phyloP scores from a whole-genome alignment of 2,329 filamentous ascomycete genomes.

The Venturia carpophila region DNA sequence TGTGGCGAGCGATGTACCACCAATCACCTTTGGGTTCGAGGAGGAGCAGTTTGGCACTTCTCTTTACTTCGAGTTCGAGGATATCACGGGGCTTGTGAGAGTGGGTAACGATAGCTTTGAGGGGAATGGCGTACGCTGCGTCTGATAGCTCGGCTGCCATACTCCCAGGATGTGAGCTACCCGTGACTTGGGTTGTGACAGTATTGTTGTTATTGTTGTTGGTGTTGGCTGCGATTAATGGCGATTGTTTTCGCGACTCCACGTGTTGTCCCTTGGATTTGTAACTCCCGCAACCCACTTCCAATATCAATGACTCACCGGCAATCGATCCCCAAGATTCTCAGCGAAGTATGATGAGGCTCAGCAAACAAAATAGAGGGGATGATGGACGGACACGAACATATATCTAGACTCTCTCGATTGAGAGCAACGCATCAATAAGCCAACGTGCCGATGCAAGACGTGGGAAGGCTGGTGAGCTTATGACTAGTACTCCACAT shows the following conservation, averaged over 20 bases:
- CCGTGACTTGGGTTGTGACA: background rate
- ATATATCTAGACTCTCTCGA: no score
- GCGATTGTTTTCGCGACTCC: background rate
- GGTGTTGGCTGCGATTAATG: background rate
- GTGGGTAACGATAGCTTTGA: background rate
- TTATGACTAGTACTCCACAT: background rate
- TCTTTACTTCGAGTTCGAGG: constrained; percentile 14
- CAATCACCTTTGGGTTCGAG: constrained; percentile 15
- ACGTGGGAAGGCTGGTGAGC: no score
- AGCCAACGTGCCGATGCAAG: background rate
- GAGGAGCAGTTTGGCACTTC: background rate
- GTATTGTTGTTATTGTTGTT: background rate
- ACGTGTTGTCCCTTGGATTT: background rate
- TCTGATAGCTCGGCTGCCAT: constrained; percentile 8
- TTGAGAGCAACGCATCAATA: background rate
- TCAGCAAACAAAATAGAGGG: background rate
- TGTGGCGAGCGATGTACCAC: constrained; percentile 19
- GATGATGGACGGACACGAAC: no score
- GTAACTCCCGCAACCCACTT: background rate
- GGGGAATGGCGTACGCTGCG: background rate
- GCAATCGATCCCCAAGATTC: background rate
- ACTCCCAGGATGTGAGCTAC: background rate
- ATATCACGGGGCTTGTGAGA: constrained; percentile 12
- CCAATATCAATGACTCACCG: background rate
- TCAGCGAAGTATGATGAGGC: background rate